Conservation (phyloP, 192 early-diverging fungal genomes). For the Physocladia obscura region DNA sequence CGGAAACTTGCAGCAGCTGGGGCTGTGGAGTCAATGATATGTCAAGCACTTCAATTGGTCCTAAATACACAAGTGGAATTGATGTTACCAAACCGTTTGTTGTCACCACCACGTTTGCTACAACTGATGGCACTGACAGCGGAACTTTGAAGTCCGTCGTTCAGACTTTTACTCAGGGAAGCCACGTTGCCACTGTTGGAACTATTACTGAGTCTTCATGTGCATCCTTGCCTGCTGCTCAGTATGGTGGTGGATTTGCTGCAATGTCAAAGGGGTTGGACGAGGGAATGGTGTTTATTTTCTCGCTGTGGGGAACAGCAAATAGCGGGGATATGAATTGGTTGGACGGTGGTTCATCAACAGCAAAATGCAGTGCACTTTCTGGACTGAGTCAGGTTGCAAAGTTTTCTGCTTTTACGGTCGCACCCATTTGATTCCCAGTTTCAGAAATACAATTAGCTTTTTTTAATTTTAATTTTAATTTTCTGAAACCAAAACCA, state of each 20-base stretch:
- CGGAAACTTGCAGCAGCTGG: background rate
- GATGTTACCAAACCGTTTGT: background rate
- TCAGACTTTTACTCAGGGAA: background rate
- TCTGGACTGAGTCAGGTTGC: too few relatives aligned
- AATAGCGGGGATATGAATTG: background rate
- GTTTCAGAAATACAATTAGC: too few relatives aligned
- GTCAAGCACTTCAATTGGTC: background rate
- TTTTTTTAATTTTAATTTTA: too few relatives aligned
- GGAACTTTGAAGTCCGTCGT: background rate
- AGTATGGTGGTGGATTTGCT: background rate
- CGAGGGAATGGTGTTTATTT: background rate
- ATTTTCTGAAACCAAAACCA: too few relatives aligned
- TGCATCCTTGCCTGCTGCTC: background rate
- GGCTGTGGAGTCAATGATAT: background rate
- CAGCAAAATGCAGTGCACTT: too few relatives aligned
- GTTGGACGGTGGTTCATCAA: background rate
- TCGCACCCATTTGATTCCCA: too few relatives aligned
- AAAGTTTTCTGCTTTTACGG: too few relatives aligned
- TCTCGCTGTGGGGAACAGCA: background rate
- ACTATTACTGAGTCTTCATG: background rate
- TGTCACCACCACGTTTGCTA: background rate
- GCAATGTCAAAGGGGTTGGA: background rate
- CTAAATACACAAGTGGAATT: background rate
- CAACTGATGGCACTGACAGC: background rate
- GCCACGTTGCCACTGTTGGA: background rate